A percentile compares a stretch with the other conserved stretches of the same genome.
phyloP scores from a whole-genome alignment of 1,284 basidiomycete genomes.

The Ceraceosorus guamensis region DNA sequence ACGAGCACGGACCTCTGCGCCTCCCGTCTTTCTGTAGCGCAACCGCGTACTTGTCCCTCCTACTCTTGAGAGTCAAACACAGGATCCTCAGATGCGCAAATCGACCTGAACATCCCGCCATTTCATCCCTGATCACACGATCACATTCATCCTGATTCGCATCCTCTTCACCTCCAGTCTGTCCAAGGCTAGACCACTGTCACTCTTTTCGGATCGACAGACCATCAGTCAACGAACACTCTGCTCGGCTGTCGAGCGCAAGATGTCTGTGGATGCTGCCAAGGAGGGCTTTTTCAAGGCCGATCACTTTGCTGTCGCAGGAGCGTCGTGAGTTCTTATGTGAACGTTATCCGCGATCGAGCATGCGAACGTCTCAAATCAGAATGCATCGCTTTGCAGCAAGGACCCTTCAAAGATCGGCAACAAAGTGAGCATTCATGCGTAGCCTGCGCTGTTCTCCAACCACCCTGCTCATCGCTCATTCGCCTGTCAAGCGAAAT shows the following conservation, averaged over 20 bases:
- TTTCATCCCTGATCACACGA: too few species aligned
- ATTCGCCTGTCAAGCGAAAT: not conserved
- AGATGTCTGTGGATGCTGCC: slow-evolving; percentile 3
- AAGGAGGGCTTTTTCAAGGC: slow-evolving; percentile 28
- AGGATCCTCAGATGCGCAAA: too few species aligned
- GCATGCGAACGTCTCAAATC: not conserved
- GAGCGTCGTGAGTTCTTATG: slow-evolving; percentile 16
- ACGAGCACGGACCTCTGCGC: too few species aligned
- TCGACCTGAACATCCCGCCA: too few species aligned
- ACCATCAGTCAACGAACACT: too few species aligned
- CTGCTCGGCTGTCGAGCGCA: not conserved
- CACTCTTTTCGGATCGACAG: too few species aligned
- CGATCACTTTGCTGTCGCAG: slow-evolving; percentile 33
- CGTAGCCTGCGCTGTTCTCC: not conserved
- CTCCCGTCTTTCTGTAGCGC: too few species aligned
- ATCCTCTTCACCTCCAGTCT: too few species aligned
- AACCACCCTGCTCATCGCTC: not conserved
- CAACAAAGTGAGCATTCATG: slow-evolving; percentile 28
- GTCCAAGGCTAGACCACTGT: too few species aligned
- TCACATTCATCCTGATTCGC: too few species aligned
- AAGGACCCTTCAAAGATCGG: slow-evolving; percentile 39
- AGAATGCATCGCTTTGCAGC: slow-evolving; percentile 10
- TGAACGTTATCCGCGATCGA: not conserved
- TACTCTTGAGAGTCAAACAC: too few species aligned
- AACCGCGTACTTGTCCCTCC: too few species aligned